Evolutionary conservation across 306 rosid species (phyloP).

Genomic region (Quercus alba): DNA sequence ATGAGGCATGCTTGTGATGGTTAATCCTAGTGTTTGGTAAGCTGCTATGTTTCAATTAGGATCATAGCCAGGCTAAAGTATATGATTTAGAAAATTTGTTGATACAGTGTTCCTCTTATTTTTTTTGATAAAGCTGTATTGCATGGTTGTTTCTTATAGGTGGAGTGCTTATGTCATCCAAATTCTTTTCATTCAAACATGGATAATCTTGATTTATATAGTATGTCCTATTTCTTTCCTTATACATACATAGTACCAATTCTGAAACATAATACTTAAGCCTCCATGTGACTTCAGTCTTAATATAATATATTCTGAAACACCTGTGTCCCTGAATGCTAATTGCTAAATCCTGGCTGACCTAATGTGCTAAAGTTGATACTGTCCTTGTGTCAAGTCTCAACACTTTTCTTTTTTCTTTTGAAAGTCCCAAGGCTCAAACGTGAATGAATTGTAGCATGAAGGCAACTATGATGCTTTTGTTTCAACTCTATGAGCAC

Average conservation of each 20-base stretch:
- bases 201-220: too few relatives aligned
- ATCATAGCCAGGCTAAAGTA: neutral
- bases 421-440: neutral
- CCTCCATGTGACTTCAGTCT: too few relatives aligned
- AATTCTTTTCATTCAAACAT: neutral
- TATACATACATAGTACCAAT: too few relatives aligned
- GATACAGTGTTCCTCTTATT: neutral
- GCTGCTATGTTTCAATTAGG: conserved; percentile 1
- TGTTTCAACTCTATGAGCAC: conserved; percentile 9
- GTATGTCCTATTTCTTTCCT: too few relatives aligned
- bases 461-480: neutral
- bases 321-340: neutral
- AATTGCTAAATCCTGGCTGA: neutral
- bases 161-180: neutral
- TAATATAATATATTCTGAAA: neutral
- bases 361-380: neutral
- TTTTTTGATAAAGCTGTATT: neutral
- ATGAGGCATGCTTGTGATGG: conserved; percentile 12
- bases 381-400: neutral
- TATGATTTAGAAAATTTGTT: neutral
- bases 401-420: neutral
- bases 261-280: too few relatives aligned
- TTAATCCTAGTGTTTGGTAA: neutral
- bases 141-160: neutral
- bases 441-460: neutral